Evolutionary conservation across 371 early-diverging fungal species (phyloP), one percentile per base, ranked within the genome.

Genomic region (Dentiscutata heterogama): DNA sequence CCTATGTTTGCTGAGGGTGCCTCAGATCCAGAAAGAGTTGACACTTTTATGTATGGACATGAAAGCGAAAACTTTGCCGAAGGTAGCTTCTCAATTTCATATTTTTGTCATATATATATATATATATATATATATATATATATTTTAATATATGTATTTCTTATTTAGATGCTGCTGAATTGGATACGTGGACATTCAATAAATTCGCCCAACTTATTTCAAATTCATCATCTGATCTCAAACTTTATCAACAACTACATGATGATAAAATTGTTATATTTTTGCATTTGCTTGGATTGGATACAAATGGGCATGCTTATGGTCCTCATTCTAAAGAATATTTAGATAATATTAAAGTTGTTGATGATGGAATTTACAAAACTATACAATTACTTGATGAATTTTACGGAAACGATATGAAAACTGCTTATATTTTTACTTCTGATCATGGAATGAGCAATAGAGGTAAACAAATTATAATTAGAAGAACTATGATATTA

Each of bases 391-490:
- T 90, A 31, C 85, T 98, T 18, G 93, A 96, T 13, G 85, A 87
- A 2, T 97, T 94, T 84, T 98, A 95, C 83, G 87, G 83, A 25
- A 82, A 94, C 84, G 99, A 97, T 85, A 92, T 91, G 39, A 86
- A 89, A 80, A 98, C 98, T 3, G 93, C 97, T 7, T 97, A 92
- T 84, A 89, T 98, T 1, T 95, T 98, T 82, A 96, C 97, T 14
- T 93, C 98, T 0, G 99, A 98, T 87, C 99, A 98, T 85, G 99
- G 99, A 56, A 98, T 98, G 99, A 92, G 93, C 82, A 95, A 97
- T 82, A 90, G 94, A 76, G 96, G 93, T 88, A 87, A 79, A 74
- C 29, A 46, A 14, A 39, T 58, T 53, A 63, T 18, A 35, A 56
- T 25, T 39, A 39, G 11, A 54, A 61, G 77, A 61, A 67, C 31